A percentile compares a stretch with the other conserved stretches of the same genome.
These are phyloP conservation scores for Penicillium dipodomyicola DNA, from an alignment of 495 filamentous ascomycete genomes.

Conservation along the genomic window DNA sequence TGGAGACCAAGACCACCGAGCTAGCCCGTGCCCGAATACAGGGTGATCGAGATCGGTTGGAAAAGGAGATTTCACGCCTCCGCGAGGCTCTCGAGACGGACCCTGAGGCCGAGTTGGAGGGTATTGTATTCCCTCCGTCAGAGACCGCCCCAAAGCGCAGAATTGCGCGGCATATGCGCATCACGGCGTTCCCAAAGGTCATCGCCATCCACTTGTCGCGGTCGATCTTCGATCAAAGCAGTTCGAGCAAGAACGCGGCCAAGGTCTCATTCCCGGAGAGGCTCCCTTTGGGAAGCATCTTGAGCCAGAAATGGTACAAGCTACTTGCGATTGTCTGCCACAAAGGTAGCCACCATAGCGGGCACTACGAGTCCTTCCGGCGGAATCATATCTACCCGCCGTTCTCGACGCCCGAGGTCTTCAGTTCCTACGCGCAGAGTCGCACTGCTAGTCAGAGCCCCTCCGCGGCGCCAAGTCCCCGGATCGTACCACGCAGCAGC, in stretches of 20 bases:
- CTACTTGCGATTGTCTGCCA: slow-evolving; percentile 87
- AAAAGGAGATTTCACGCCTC: slow-evolving; percentile 54
- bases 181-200: slow-evolving; percentile 81
- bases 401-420: slow-evolving; percentile 76
- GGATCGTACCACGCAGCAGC: slow-evolving; percentile 30
- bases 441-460: slow-evolving; percentile 48
- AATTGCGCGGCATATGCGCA: slow-evolving; percentile 82
- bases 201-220: slow-evolving; percentile 89
- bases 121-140: slow-evolving; percentile 69
- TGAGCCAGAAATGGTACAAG: slow-evolving; percentile 76
- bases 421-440: slow-evolving; percentile 67
- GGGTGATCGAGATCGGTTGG: slow-evolving; percentile 51
- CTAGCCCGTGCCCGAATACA: slow-evolving; percentile 43
- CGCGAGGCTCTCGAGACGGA: slow-evolving; percentile 64
- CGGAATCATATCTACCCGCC: slow-evolving; percentile 76
- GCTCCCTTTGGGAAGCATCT: slow-evolving; percentile 73
- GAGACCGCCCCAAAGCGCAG: slow-evolving; percentile 72
- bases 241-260: slow-evolving; percentile 87
- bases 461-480: slow-evolving; percentile 45
- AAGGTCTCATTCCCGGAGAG: slow-evolving; percentile 89
- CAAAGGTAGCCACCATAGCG: slow-evolving; percentile 92
- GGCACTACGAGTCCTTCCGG: slow-evolving; percentile 95
- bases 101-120: slow-evolving; percentile 72
- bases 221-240: slow-evolving; percentile 78
- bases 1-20: slow-evolving; percentile 52